A percentile compares a stretch with the other conserved stretches of the same genome.
Conservation (phyloP, 306 rosid genomes). For the Cucurbita ficifolia region DNA sequence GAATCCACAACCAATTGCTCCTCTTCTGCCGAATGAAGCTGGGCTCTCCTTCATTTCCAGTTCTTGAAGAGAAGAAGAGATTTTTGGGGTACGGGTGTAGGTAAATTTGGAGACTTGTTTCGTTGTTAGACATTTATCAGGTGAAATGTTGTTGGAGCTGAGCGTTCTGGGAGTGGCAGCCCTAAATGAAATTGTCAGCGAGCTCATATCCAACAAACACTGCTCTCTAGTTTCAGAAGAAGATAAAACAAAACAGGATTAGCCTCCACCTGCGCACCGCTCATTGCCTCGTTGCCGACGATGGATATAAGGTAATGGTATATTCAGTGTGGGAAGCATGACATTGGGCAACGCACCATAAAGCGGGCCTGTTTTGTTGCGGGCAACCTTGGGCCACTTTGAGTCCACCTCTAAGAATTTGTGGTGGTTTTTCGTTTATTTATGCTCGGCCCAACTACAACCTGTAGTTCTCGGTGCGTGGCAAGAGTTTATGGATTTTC, state of each 20-base stretch:
- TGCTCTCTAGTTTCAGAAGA: background rate
- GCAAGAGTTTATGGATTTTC: background rate
- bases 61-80: background rate
- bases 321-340: background rate
- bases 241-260: background rate
- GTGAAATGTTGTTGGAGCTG: background rate
- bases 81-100: background rate
- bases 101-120: background rate
- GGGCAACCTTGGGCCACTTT: background rate
- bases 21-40: conserved; percentile 3
- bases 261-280: background rate
- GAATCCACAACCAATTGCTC: conserved; percentile 30
- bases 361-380: background rate
- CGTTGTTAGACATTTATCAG: background rate
- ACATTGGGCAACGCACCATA: background rate
- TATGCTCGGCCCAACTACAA: background rate
- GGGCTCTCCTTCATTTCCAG: background rate
- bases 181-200: conserved; percentile 19
- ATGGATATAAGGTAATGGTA: background rate
- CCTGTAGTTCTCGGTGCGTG: background rate
- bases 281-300: background rate
- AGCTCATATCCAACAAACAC: conserved; percentile 25
- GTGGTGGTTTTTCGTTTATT: background rate
- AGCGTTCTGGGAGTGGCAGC: conserved; percentile 16
- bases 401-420: background rate